Conservation (phyloP, 352 stramenopile species). For the Stephanocyclus meneghinianus region DNA sequence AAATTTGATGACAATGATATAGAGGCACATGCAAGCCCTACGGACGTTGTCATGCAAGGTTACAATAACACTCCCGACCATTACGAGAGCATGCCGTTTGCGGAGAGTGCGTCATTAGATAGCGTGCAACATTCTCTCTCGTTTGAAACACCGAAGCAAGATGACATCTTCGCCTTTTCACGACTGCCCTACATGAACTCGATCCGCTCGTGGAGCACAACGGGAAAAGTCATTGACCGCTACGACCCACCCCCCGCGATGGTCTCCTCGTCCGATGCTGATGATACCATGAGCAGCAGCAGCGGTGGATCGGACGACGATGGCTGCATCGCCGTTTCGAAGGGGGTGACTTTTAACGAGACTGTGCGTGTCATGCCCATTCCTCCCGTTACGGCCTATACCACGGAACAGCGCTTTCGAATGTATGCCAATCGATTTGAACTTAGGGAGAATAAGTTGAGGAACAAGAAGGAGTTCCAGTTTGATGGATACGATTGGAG, state of each 20-base stretch:
- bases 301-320: conserved; percentile 5
- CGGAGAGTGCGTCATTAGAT: background rate
- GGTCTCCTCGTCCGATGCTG: conserved; percentile 16
- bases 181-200: conserved; percentile 17
- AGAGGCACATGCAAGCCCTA: background rate
- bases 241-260: conserved; percentile 11
- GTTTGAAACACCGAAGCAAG: background rate
- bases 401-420: conserved; percentile 28
- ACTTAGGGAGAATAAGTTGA: conserved; percentile 28
- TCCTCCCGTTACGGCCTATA: conserved; percentile 33
- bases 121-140: background rate
- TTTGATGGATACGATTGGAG: conserved; percentile 46
- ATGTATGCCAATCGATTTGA: conserved; percentile 43
- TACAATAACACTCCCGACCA: too few relatives aligned
- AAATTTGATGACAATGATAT: background rate
- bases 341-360: conserved; percentile 47
- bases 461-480: conserved; percentile 47
- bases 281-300: conserved; percentile 18
- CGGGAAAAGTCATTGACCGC: background rate
- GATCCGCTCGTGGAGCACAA: conserved; percentile 4
- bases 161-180: conserved; percentile 15
- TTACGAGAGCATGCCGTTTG: background rate
- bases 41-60: background rate
- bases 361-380: conserved; percentile 46
- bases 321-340: background rate